Conservation (phyloP, 768 basidiomycete species). For the Multifurca ochricompacta region DNA sequence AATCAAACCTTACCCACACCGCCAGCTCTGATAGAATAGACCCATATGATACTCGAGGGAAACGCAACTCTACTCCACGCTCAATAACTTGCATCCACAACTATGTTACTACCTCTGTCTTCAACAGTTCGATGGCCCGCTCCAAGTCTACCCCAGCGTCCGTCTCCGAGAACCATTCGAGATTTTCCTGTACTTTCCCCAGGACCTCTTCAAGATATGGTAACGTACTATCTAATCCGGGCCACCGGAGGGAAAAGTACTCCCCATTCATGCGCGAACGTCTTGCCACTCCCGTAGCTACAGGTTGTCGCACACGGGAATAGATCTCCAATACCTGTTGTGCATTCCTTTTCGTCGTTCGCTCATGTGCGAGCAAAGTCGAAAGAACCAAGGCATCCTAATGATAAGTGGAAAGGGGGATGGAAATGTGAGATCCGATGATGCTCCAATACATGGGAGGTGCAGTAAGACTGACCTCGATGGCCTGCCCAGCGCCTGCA, state of each 20-base stretch:
- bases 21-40: too few relatives aligned
- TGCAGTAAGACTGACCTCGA: slow-evolving; percentile 35
- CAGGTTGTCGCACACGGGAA: slow-evolving; percentile 29
- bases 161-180: slow-evolving; percentile 12
- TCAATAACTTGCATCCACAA: too few relatives aligned
- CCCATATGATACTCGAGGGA: too few relatives aligned
- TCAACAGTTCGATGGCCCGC: not conserved
- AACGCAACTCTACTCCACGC: too few relatives aligned
- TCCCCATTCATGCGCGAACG: slow-evolving; percentile 26
- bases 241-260: slow-evolving; percentile 22
- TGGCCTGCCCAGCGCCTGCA: slow-evolving; percentile 36
- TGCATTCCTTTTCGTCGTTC: slow-evolving; percentile 21
- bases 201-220: not conserved
- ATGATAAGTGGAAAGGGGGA: slow-evolving; percentile 20
- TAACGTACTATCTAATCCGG: not conserved
- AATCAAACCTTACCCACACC: too few relatives aligned
- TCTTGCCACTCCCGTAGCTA: slow-evolving; percentile 23
- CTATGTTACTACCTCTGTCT: not conserved
- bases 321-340: slow-evolving; percentile 26
- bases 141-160: not conserved
- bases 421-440: not conserved
- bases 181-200: slow-evolving; percentile 7
- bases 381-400: slow-evolving; percentile 34
- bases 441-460: not conserved
- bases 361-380: slow-evolving; percentile 37